phyloP scores from a whole-genome alignment of 371 early-diverging fungal genomes.

The Furculomyces boomerangus region DNA sequence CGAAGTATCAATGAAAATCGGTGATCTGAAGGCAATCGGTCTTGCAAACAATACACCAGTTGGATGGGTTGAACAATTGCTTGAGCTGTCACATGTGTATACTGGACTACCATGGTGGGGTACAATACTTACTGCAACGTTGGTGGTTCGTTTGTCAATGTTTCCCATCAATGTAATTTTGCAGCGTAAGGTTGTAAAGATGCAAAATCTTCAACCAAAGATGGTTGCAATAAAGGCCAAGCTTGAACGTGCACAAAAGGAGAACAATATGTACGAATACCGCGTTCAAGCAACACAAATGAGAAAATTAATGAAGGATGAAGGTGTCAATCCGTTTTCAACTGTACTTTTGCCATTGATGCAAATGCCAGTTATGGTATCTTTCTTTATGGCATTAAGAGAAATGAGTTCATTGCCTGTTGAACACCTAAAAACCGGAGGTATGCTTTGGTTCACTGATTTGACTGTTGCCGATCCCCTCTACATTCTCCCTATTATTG shows the following conservation, averaged over 20 bases:
- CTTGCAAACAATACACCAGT: conserved; percentile 58
- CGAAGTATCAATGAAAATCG: conserved; percentile 39
- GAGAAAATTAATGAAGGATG: conserved; percentile 37
- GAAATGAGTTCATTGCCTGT: conserved; percentile 68
- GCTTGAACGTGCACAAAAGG: conserved; percentile 34
- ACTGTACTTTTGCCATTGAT: conserved; percentile 40
- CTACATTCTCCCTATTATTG: conserved; percentile 58
- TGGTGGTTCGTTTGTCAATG: conserved; percentile 47
- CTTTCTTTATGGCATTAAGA: conserved; percentile 71
- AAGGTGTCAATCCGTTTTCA: conserved; percentile 41
- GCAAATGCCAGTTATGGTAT: conserved; percentile 75
- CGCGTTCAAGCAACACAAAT: conserved; percentile 35
- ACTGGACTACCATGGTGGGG: conserved; percentile 90
- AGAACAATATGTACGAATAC: conserved; percentile 35
- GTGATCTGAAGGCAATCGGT: conserved; percentile 62
- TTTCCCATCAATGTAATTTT: conserved; percentile 60
- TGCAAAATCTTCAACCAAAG: conserved; percentile 62
- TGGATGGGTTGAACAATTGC: conserved; percentile 45
- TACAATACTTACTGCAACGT: conserved; percentile 53
- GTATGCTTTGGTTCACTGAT: conserved; percentile 67
- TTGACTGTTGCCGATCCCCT: conserved; percentile 64
- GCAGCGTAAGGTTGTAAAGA: conserved; percentile 47
- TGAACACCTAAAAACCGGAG: conserved; percentile 61
- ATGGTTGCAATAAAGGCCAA: conserved; percentile 43
- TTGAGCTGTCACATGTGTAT: conserved; percentile 64